Base-by-base conservation (phyloP, 257 asterid species). In the Perilla frutescens region DNA sequence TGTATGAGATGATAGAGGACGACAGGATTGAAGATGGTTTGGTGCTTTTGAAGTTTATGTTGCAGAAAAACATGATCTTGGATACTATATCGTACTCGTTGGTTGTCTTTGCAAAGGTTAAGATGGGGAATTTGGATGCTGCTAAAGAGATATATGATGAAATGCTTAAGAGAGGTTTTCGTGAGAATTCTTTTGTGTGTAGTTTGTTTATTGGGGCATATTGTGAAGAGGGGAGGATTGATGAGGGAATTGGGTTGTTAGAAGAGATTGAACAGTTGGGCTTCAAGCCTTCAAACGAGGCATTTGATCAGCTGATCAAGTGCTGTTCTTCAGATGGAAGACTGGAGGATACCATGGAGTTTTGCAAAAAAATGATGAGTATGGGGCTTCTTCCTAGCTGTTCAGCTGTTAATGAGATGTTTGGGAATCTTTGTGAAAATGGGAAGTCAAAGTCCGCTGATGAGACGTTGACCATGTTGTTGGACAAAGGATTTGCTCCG, bases 91-190 rank as follows among this genome's bases (percentile, higher is more conserved):
- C 89, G 5, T 87, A 80, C 80, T 84, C 90, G 2, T 76, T 89
- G 86, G 81, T 88, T 49, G 78, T 89, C 68, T 82, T 87, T 60
- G 95, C 91, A 0, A 90, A 87, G 85, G 83, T 90, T 84, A 86
- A 82, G 86, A 81, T 78, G 85, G 91, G 91, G 60, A 76, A 89
- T 59, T 32, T 90, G 80, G 87, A 80, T 66, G 77, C 81, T 3
- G 96, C 96, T 15, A 72, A 72, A 84, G 80, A 83, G 71, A 80
- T 83, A 48, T 85, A 79, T 48, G 87, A 84, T 8, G 94, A 85
- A 76, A 77, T 92, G 97, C 83, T 82, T 55, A 89, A 82, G 50
- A 86, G 97, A 74, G 96, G 98, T 41, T 90, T 92, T 60, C 69
- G 75, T 45, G 90, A 87, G 66, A 92, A 90, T 77, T 84, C 89